Percentiles rank a stretch among this genome's conserved stretches.
Evolutionary conservation across 306 rosid genomes (phyloP).

Genomic region (Prunus armeniaca): DNA sequence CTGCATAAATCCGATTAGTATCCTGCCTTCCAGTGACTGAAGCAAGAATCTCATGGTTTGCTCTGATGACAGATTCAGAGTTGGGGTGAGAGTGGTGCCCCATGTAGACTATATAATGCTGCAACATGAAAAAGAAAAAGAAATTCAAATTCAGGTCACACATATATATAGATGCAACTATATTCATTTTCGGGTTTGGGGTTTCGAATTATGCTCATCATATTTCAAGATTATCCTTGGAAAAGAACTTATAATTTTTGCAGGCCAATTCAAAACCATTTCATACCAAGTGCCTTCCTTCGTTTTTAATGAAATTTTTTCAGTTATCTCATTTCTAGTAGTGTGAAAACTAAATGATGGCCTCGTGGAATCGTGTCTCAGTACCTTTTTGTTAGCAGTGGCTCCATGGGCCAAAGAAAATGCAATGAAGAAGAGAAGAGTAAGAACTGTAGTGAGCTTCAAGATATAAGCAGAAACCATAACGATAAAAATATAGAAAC

Average conservation of each 20-base stretch:
- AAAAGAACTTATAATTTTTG: too few species aligned
- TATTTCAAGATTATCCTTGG: neutral
- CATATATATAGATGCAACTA: neutral
- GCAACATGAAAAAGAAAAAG: constrained; percentile 6
- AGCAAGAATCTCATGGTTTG: constrained; percentile 61
- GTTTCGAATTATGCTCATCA: neutral
- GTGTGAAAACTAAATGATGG: neutral
- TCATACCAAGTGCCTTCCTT: neutral
- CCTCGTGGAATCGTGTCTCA: neutral
- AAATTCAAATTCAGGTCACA: neutral
- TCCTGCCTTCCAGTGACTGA: constrained; percentile 56
- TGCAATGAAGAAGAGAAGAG: constrained; percentile 36
- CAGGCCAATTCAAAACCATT: too few species aligned
- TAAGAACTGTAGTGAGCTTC: constrained; percentile 28
- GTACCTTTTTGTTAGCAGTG: constrained; percentile 39
- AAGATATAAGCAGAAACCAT: constrained; percentile 21
- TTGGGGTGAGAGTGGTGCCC: constrained; percentile 64
- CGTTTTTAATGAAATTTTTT: too few species aligned
- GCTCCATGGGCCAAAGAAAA: constrained; percentile 41
- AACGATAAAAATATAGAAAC: neutral
- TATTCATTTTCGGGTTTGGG: neutral
- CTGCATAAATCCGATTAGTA: neutral
- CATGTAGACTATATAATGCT: constrained; percentile 70
- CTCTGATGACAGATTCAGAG: constrained; percentile 52
- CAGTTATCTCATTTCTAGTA: too few species aligned